These are phyloP conservation scores for Kwoniella shivajii DNA, from an alignment of 1,284 basidiomycete genomes.

Conservation along the genomic window DNA sequence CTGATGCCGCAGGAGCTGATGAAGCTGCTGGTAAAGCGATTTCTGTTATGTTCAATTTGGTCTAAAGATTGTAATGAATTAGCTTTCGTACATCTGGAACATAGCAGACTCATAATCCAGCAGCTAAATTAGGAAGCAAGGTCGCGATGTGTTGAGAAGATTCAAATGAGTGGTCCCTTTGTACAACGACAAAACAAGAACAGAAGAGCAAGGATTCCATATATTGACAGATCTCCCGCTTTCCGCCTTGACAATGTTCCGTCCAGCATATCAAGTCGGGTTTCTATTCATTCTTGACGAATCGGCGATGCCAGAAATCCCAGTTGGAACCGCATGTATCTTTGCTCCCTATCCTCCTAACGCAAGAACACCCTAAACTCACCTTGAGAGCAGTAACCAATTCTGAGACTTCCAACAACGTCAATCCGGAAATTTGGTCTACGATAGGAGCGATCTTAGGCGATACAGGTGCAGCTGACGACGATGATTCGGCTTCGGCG, in stretches of 20 bases:
- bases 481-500: conserved; percentile 31
- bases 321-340: too few relatives aligned
- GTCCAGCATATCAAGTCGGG: background rate
- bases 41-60: conserved; percentile 95
- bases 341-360: background rate
- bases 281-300: too few relatives aligned
- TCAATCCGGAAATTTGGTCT: conserved; percentile 87
- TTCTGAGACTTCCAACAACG: conserved; percentile 95
- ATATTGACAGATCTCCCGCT: too few relatives aligned
- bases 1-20: conserved; percentile 60
- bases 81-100: background rate
- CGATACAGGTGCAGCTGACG: conserved; percentile 26
- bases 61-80: conserved; percentile 57
- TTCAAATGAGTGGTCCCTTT: too few relatives aligned
- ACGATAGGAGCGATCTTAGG: conserved; percentile 81
- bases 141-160: too few relatives aligned
- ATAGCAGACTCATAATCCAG: background rate
- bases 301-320: too few relatives aligned
- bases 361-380: conserved; percentile 31
- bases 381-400: conserved; percentile 91
- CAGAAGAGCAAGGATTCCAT: too few relatives aligned
- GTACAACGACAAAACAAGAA: too few relatives aligned
- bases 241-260: too few relatives aligned
- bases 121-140: background rate
- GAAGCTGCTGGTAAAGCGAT: conserved; percentile 83